These are phyloP conservation scores for Colletotrichum sp. DNA, from an alignment of 2,329 filamentous ascomycete species.

Conservation along the genomic window DNA sequence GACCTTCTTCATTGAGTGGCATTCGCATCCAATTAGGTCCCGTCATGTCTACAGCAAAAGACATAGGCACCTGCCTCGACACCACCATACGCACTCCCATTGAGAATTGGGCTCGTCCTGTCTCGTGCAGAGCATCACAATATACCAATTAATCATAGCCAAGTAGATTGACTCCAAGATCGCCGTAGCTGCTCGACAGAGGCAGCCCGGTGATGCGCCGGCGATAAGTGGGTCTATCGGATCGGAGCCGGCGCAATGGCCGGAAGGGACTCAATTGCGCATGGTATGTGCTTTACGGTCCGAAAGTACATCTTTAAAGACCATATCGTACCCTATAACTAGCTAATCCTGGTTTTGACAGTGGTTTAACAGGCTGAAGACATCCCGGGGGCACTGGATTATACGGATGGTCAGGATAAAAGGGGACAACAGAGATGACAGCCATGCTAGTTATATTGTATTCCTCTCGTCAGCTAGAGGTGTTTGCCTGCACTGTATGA, in stretches of 20 bases:
- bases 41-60: not conserved
- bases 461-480: no score
- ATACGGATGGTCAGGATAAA: no score
- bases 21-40: not conserved
- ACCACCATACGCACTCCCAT: not conserved
- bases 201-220: not conserved
- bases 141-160: not conserved
- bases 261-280: not conserved
- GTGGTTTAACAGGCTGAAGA: no score
- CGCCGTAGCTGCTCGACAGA: not conserved
- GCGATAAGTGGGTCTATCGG: not conserved
- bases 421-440: no score
- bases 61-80: no score
- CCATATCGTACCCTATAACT: no score
- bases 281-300: not conserved
- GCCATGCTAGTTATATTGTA: no score
- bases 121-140: not conserved
- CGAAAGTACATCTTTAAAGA: no score
- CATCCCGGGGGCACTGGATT: no score
- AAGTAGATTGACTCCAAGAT: not conserved
- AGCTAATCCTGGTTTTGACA: no score
- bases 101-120: accelerated
- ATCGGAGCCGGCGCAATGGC: not conserved
- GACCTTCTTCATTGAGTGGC: not conserved
- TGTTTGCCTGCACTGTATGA: no score